phyloP scores from a whole-genome alignment of 2,329 filamentous ascomycete genomes.

The Sarocladiaceae sp. region DNA sequence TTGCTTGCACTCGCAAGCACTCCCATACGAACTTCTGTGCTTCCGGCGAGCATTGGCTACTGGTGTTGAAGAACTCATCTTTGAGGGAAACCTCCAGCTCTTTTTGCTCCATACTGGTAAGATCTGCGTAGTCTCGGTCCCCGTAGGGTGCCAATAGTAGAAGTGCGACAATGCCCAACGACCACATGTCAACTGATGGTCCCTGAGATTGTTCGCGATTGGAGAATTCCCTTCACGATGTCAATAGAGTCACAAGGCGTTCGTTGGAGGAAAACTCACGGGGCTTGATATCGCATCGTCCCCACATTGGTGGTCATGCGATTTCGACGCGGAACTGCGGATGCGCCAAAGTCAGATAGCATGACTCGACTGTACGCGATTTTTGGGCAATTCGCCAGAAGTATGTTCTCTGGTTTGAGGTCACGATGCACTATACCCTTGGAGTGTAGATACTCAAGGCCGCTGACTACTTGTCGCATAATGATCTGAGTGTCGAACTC shows the following conservation, averaged over 20 bases:
- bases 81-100: slow-evolving; percentile 18
- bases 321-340: slow-evolving; percentile 35
- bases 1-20: slow-evolving; percentile 25
- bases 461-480: slow-evolving; percentile 42
- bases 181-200: slow-evolving; percentile 46
- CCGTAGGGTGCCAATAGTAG: slow-evolving; percentile 26
- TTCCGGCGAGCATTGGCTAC: slow-evolving; percentile 18
- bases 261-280: slow-evolving; percentile 34
- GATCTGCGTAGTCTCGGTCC: slow-evolving; percentile 16
- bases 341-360: slow-evolving; percentile 49
- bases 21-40: slow-evolving; percentile 24
- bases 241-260: background rate
- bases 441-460: slow-evolving; percentile 43
- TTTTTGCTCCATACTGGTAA: slow-evolving; percentile 24
- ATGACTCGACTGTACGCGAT: slow-evolving; percentile 40
- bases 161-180: slow-evolving; percentile 42
- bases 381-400: slow-evolving; percentile 42
- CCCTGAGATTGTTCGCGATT: slow-evolving; percentile 22
- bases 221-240: slow-evolving; percentile 32
- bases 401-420: slow-evolving; percentile 51
- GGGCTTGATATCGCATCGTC: slow-evolving; percentile 43
- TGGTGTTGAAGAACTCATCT: slow-evolving; percentile 12
- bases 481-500: slow-evolving; percentile 42
- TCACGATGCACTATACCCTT: slow-evolving; percentile 49
- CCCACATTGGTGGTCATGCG: slow-evolving; percentile 42